phyloP scores from a whole-genome alignment of 495 filamentous ascomycete genomes.

The Hypomontagnella monticulosa region DNA sequence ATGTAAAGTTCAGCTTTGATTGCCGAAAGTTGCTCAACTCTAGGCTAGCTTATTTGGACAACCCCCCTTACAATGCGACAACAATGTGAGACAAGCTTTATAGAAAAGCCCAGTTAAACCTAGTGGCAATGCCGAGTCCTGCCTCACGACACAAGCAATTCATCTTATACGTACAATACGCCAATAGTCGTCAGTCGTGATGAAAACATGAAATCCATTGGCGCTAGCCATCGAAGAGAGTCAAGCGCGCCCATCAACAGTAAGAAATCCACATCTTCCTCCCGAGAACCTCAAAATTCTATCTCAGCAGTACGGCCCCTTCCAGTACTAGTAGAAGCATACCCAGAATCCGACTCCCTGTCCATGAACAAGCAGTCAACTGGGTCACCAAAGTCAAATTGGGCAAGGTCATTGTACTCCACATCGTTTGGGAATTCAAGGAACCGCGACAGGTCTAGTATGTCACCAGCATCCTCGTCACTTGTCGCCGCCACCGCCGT shows the following conservation, averaged over 20 bases:
- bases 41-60: neutral
- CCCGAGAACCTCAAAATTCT: conserved; percentile 1
- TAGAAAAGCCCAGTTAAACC: neutral
- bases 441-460: conserved; percentile 28
- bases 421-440: conserved; percentile 21
- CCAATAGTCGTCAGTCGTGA: neutral
- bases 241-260: neutral
- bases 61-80: neutral
- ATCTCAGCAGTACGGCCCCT: conserved; percentile 18
- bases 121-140: too few species aligned
- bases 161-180: neutral
- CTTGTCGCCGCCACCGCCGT: neutral
- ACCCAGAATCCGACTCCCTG: conserved; percentile 40
- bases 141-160: neutral
- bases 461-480: conserved; percentile 17
- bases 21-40: neutral
- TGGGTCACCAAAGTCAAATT: conserved; percentile 17
- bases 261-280: neutral
- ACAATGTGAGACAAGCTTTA: conserved; percentile 1
- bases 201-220: conserved; percentile 1
- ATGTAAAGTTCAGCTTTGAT: conserved; percentile 10
- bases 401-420: conserved; percentile 19
- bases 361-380: conserved; percentile 23
- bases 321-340: conserved; percentile 35
- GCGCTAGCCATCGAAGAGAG: neutral